A percentile compares a stretch with the other conserved stretches of the same genome.
Evolutionary conservation across 495 filamentous ascomycete genomes (phyloP).

Genomic region (Lasiosphaeria miniovina): DNA sequence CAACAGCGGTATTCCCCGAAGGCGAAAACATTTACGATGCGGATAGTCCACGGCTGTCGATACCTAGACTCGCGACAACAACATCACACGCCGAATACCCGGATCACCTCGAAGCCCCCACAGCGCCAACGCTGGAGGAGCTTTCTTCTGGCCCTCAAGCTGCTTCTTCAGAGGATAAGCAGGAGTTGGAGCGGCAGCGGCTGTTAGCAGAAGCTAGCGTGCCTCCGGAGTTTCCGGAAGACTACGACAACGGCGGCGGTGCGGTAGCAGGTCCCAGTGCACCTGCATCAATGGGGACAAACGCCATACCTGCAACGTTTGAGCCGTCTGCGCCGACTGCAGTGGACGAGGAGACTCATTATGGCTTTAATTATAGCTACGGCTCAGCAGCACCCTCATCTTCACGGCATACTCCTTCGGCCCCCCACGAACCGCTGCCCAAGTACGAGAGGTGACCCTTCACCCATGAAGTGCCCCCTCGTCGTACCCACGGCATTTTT

Average conservation of each 20-base stretch:
- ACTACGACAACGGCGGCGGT: slow-evolving; percentile 38
- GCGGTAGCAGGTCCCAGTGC: slow-evolving; percentile 16
- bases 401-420: neutral
- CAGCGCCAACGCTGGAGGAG: slow-evolving; percentile 47
- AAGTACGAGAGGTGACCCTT: slow-evolving; percentile 17
- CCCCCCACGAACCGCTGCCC: neutral
- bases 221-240: slow-evolving; percentile 53
- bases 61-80: neutral
- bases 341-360: slow-evolving; percentile 59
- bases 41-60: slow-evolving; percentile 19
- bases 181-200: slow-evolving; percentile 74
- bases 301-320: slow-evolving; percentile 19
- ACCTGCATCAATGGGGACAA: slow-evolving; percentile 10
- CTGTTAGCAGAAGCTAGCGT: slow-evolving; percentile 70
- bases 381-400: slow-evolving; percentile 24
- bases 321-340: slow-evolving; percentile 66
- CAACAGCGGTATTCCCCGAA: slow-evolving; percentile 32
- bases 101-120: slow-evolving; percentile 27
- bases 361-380: slow-evolving; percentile 36
- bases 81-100: slow-evolving; percentile 1
- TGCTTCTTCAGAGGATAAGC: slow-evolving; percentile 69
- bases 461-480: no score
- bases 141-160: slow-evolving; percentile 35
- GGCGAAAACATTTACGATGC: slow-evolving; percentile 40
- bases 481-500: no score